Evolutionary conservation across 257 asterid genomes (phyloP).

Genomic region (Parsonsia alboflavescens): DNA sequence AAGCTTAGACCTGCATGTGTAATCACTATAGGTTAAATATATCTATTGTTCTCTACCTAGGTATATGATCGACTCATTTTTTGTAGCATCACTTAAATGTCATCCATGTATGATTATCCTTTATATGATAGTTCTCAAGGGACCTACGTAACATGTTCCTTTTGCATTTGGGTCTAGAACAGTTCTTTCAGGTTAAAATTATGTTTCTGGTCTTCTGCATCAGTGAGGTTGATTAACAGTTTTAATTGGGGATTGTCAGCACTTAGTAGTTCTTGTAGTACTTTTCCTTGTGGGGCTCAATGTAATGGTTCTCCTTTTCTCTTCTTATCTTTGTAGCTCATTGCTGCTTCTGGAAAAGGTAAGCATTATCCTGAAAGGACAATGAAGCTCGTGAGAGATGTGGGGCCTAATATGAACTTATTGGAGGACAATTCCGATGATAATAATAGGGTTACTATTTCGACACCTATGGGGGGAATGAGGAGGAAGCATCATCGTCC

Average conservation of each 20-base stretch:
- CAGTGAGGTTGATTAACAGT: neutral
- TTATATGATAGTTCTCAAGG: neutral
- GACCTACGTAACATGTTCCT: neutral
- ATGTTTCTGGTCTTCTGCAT: neutral
- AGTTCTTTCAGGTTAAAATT: neutral
- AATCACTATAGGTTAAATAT: neutral
- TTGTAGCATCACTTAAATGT: neutral
- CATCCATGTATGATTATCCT: neutral
- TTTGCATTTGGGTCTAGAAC: neutral
- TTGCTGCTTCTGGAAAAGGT: constrained; percentile 37
- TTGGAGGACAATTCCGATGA: constrained; percentile 53
- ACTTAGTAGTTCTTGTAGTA: neutral
- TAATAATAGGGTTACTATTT: constrained; percentile 34
- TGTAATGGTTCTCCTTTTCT: neutral
- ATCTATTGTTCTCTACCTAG: neutral
- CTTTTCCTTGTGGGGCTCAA: neutral
- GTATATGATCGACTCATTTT: neutral
- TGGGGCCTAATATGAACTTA: constrained; percentile 35
- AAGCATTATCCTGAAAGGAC: constrained; percentile 33
- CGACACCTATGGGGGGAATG: constrained; percentile 58
- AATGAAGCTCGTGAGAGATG: constrained; percentile 40
- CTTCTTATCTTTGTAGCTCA: constrained; percentile 33
- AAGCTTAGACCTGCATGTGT: neutral
- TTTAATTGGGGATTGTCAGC: neutral
- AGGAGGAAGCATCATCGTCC: constrained; percentile 98